Base-by-base conservation (phyloP, 169 alveolate species). In the Ichthyophthirius multifiliis region DNA sequence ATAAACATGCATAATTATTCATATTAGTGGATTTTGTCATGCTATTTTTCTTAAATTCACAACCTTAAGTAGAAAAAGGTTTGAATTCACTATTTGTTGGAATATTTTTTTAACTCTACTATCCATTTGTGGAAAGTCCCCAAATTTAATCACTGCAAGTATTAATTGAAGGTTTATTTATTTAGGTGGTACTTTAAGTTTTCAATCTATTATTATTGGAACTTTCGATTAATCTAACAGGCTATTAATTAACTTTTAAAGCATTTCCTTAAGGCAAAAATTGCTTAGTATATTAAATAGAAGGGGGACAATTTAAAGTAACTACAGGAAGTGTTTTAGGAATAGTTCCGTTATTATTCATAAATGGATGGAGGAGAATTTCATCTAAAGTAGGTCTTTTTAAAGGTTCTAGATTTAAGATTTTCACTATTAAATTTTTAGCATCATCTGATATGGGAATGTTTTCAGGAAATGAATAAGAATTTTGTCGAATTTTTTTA, bases 311-410 rank as follows among this genome's bases (percentile, higher is more conserved):
- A 15, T 90, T 94, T 32, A 91, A 63, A 35, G 96, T 89, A 16
- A 92, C 82, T 4, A 91, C 76, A 39, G 96, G 94, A 30, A 88
- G 81, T 9, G 85, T 83, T 73, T 92, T 84, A n/a, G 95, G 95
- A 45, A 91, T 87, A 16, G 88, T 47, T 3, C 94, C 89, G 18
- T 89, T 92, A 74, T 87, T 74, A 65, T 86, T 89, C 46, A 90
- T 74, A 48, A 89, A 92, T 10, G 88, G 92, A 71, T 87, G 94
- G 32, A 75, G 45, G 62, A 90, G 74, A 0, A 93, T 90, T 46
- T 93, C 96, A 75, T 87, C 96, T 10, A 95, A 74, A 6, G 90
- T 65, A 0, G 95, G 96, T 75, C 96, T 83, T 64, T 89, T 89
- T 9, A 89, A 43, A 27, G 98, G 96, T 43, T 95, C 96, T 27